Conservation (phyloP, 371 early-diverging fungal species). For the Nematocida sp. region DNA sequence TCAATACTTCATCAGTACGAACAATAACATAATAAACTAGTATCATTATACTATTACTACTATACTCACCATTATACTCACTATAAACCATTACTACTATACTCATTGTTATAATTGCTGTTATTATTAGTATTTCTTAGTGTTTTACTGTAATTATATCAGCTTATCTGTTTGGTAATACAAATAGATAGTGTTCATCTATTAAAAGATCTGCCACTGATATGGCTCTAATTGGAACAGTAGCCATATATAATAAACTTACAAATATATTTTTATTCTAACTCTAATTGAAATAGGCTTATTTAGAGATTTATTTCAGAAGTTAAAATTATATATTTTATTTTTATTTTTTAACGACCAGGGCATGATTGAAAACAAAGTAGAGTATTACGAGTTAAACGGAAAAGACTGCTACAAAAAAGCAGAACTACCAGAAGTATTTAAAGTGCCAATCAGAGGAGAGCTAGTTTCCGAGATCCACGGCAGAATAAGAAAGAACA, state of each 20-base stretch:
- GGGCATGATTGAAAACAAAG: slow-evolving; percentile 47
- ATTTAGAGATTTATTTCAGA: not conserved
- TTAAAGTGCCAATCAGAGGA: slow-evolving; percentile 90
- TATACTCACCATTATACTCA: not conserved
- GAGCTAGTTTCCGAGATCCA: slow-evolving; percentile 90
- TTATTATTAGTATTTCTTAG: too few species aligned
- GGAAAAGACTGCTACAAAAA: slow-evolving; percentile 33
- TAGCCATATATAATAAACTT: too few species aligned
- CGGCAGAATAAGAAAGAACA: slow-evolving; percentile 94
- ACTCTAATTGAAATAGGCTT: not conserved
- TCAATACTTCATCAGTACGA: not conserved
- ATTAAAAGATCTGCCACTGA: too few species aligned
- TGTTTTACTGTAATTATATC: too few species aligned
- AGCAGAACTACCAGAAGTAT: slow-evolving; percentile 75
- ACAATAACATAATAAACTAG: not conserved
- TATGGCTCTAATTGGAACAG: too few species aligned
- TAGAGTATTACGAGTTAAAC: slow-evolving; percentile 43
- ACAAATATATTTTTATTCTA: too few species aligned
- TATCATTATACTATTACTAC: not conserved
- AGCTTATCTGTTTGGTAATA: too few species aligned
- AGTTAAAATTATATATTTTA: slow-evolving; percentile 8
- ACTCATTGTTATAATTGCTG: not conserved
- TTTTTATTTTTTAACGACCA: slow-evolving; percentile 43
- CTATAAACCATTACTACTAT: not conserved
- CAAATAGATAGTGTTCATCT: too few species aligned